Base-by-base conservation (phyloP, 176 grass and related monocot species). In the Oryza punctata region DNA sequence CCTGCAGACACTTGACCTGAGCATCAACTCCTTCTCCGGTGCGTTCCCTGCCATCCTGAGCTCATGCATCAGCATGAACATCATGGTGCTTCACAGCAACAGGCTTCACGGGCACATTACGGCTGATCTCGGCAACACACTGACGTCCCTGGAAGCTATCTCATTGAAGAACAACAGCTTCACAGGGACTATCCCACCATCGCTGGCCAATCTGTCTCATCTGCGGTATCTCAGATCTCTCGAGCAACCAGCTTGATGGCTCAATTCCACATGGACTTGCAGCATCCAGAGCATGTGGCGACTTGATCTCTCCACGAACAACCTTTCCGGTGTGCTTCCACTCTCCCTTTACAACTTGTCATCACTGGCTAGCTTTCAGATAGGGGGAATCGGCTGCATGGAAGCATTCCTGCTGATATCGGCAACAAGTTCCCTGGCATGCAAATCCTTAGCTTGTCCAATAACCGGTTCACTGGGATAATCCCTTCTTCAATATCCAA, bases 401-500 rank as follows among this genome's bases (percentile, higher is more conserved):
- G 73, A 37, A 32, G 10, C 16, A 67, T 79, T 49, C 63, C 18
- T 0, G 26, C 2, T 13, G 77, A 49, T 33, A 67, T 67, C 6
- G 43, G 26, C 2, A 33, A 13, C 26, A 67, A 32, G 77, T 49
- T 67, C 27, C 61, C 43, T 2, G 5, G 1, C 4, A 4, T 84
- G 1, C 6, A 78, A 24, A 0, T 0, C 3, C 12, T 85, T 25
- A 4, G 2, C 33, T 23, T 61, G 2, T 6, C 2, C 16, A 3
- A 0, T 3, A 85, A 85, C 52, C 47, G 45, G 0, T 78, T 85
- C 47, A 85, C 4, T 0, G 52, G 83, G 1, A 0, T 8, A 7
- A 47, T 77, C 65, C 82, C 83, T 33, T 23, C 50, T 12, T 85
- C 83, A 63, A 10, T 72, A 7, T 82, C 50, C n/a, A 82, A 82